A percentile compares a stretch with the other conserved stretches of the same genome.
phyloP scores from a whole-genome alignment of 2,329 filamentous ascomycete genomes.

The Cladosporium oxysporum region DNA sequence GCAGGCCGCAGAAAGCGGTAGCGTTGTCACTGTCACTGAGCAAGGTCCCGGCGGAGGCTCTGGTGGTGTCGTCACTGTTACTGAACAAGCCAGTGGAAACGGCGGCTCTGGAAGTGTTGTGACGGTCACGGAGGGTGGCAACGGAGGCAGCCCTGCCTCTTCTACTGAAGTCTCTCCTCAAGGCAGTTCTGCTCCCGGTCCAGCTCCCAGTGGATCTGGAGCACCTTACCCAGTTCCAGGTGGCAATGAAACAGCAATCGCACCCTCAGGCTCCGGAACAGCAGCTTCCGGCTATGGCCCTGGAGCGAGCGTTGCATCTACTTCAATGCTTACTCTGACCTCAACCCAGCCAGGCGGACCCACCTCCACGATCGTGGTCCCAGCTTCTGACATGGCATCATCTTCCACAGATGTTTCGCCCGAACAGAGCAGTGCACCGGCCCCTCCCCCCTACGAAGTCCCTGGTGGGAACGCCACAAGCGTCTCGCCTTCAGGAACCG shows the following conservation, averaged over 20 bases:
- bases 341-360: background rate
- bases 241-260: constrained; percentile 10
- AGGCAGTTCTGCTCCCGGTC: background rate
- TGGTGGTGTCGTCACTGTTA: constrained; percentile 3
- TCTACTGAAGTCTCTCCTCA: background rate
- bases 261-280: constrained; percentile 13
- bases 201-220: background rate
- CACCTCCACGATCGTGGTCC: background rate
- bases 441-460: background rate
- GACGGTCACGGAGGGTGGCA: background rate
- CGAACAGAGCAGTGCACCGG: constrained; percentile 1
- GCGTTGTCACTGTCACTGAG: background rate
- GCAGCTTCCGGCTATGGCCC: background rate
- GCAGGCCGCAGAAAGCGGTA: background rate
- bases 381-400: background rate
- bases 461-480: background rate
- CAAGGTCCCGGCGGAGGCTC: background rate
- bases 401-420: background rate
- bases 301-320: constrained; percentile 1
- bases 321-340: background rate
- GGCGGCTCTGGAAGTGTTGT: constrained; percentile 6
- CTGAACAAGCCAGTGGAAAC: background rate
- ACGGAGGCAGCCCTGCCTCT: background rate
- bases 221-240: constrained; percentile 10
- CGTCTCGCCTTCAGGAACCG: background rate